These are phyloP conservation scores for Austroboletus festivus DNA, from an alignment of 768 basidiomycete species.

Conservation along the genomic window DNA sequence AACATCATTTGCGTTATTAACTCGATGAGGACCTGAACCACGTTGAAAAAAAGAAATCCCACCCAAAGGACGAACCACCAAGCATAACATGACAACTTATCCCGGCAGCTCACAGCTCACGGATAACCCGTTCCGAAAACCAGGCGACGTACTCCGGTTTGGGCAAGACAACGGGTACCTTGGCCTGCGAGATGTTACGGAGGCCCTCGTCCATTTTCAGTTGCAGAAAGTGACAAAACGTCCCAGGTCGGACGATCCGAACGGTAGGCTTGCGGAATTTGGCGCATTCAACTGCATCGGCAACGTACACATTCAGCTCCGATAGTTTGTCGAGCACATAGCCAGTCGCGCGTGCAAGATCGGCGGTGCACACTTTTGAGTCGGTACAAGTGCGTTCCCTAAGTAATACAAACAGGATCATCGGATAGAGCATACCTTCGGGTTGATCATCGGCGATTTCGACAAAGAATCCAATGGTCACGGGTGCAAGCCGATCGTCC, in stretches of 20 bases:
- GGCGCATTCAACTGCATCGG: not conserved
- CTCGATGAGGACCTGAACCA: no score
- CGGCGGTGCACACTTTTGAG: not conserved
- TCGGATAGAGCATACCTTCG: not conserved
- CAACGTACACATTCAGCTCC: not conserved
- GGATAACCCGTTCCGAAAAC: not conserved
- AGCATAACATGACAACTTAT: no score
- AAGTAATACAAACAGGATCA: not conserved
- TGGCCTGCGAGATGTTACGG: not conserved
- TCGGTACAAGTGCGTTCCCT: no score
- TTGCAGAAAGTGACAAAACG: not conserved
- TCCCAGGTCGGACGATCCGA: not conserved
- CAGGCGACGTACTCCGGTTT: not conserved
- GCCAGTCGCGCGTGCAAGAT: not conserved
- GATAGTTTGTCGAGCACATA: not conserved
- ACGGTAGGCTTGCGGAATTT: not conserved
- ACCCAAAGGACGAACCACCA: no score
- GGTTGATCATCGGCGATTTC: not conserved
- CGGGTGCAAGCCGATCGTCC: not conserved
- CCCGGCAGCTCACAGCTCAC: not conserved
- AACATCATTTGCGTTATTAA: no score
- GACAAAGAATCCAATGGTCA: not conserved
- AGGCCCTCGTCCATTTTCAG: not conserved
- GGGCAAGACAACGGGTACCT: not conserved
- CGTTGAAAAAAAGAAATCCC: no score